Percentiles rank a stretch among this genome's conserved stretches.
Conservation (phyloP, 1,284 basidiomycete species). For the Rhizoctonia solani region DNA sequence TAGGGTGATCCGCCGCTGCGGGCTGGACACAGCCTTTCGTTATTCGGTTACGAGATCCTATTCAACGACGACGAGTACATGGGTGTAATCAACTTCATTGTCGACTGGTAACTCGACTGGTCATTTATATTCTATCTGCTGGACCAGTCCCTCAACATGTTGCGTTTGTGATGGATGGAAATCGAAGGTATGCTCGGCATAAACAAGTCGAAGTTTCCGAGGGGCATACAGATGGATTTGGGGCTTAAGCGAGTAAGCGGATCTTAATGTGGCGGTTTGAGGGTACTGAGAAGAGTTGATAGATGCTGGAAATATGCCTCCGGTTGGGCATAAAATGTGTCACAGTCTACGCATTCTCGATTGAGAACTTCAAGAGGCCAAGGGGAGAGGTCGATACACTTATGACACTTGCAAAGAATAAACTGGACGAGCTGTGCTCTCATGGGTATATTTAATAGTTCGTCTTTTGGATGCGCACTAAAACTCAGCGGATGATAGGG, state of each 20-base stretch:
- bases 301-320: constrained; percentile 86
- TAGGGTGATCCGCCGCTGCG: not conserved
- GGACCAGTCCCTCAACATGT: constrained; percentile 92
- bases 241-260: constrained; percentile 77
- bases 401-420: constrained; percentile 83
- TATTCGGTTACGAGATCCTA: not conserved
- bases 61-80: no score
- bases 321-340: constrained; percentile 78
- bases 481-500: constrained; percentile 52
- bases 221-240: constrained; percentile 88
- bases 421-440: constrained; percentile 78
- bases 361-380: constrained; percentile 95
- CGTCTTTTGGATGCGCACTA: not conserved
- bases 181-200: constrained; percentile 85
- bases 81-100: not conserved
- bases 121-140: constrained; percentile 67
- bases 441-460: constrained; percentile 74
- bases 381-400: constrained; percentile 84
- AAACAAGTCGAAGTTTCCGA: constrained; percentile 65
- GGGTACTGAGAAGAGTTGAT: constrained; percentile 12
- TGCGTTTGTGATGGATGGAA: constrained; percentile 98
- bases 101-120: constrained; percentile 43
- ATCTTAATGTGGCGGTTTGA: constrained; percentile 45
- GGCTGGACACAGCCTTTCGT: not conserved
- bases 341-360: constrained; percentile 93